phyloP scores from a whole-genome alignment of 2,329 filamentous ascomycete species.

The Fusarium sambucinum region DNA sequence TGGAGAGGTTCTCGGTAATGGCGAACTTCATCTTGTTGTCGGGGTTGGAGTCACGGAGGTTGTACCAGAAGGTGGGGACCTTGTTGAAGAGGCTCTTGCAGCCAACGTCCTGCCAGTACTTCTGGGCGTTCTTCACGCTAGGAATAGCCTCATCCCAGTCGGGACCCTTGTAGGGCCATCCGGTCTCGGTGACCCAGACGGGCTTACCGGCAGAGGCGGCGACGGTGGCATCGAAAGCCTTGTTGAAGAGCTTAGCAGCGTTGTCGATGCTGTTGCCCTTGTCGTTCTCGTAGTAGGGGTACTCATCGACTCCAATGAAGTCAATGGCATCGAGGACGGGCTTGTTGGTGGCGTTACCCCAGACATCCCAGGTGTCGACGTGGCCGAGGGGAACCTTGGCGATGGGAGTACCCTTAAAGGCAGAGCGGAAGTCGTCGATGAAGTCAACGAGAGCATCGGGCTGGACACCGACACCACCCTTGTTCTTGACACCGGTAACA shows the following conservation, averaged over 20 bases:
- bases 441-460: slow-evolving; percentile 72
- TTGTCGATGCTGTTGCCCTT: slow-evolving; percentile 68
- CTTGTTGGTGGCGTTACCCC: slow-evolving; percentile 70
- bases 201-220: slow-evolving; percentile 64
- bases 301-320: slow-evolving; percentile 74
- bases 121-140: slow-evolving; percentile 69
- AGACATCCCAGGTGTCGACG: slow-evolving; percentile 76
- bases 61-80: slow-evolving; percentile 72
- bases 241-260: slow-evolving; percentile 66
- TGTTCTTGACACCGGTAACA: slow-evolving; percentile 71
- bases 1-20: slow-evolving; percentile 66
- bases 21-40: slow-evolving; percentile 70
- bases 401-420: slow-evolving; percentile 62
- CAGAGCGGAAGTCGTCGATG: slow-evolving; percentile 72
- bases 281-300: slow-evolving; percentile 73
- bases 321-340: slow-evolving; percentile 72
- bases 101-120: slow-evolving; percentile 72
- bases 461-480: slow-evolving; percentile 69
- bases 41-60: slow-evolving; percentile 70
- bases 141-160: slow-evolving; percentile 67
- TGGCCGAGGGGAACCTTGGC: slow-evolving; percentile 69
- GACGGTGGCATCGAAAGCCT: slow-evolving; percentile 58
- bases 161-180: slow-evolving; percentile 70
- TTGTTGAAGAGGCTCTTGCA: slow-evolving; percentile 69
- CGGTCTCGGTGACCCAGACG: slow-evolving; percentile 74